Evolutionary conservation across 805 yeast species (phyloP).

Genomic region (Hemisphaericaspora nanyangensis): DNA sequence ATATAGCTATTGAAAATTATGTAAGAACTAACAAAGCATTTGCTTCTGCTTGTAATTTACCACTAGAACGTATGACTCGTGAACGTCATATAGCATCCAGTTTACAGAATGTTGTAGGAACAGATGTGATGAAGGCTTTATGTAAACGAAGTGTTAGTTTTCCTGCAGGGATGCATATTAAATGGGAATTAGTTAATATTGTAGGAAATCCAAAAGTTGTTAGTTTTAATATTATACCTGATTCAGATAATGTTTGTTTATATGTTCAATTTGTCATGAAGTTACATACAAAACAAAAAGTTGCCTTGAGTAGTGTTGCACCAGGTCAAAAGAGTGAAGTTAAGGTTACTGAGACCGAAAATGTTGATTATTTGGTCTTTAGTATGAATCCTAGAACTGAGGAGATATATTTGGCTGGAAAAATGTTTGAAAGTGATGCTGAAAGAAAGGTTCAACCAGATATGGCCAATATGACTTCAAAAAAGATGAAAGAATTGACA

Average conservation of each 20-base stretch:
- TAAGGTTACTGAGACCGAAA: constrained; percentile 22
- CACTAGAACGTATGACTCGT: constrained; percentile 17
- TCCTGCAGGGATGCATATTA: constrained; percentile 57
- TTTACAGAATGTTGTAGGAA: constrained; percentile 32
- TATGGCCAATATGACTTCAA: constrained; percentile 13
- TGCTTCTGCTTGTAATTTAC: constrained; percentile 47
- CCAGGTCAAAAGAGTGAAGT: constrained; percentile 16
- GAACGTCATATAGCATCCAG: constrained; percentile 43
- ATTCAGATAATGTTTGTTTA: constrained; percentile 33
- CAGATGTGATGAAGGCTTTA: constrained; percentile 28
- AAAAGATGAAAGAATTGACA: constrained; percentile 25
- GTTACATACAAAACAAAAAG: constrained; percentile 34
- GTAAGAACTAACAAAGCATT: constrained; percentile 79
- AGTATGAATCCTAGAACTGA: constrained; percentile 37
- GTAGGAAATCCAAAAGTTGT: constrained; percentile 69
- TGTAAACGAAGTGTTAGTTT: constrained; percentile 31
- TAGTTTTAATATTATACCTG: constrained; percentile 64
- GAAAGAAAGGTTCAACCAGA: constrained; percentile 37
- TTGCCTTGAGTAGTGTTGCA: constrained; percentile 17
- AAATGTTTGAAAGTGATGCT: constrained; percentile 35
- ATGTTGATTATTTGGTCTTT: constrained; percentile 34
- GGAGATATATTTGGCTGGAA: constrained; percentile 38
- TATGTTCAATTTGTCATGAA: constrained; percentile 38
- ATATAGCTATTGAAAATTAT: constrained; percentile 72
- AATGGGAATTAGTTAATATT: constrained; percentile 76